A percentile compares a stretch with the other conserved stretches of the same genome.
phyloP scores from a whole-genome alignment of 2,329 filamentous ascomycete species.

The Pseudogymnoascus sp. region DNA sequence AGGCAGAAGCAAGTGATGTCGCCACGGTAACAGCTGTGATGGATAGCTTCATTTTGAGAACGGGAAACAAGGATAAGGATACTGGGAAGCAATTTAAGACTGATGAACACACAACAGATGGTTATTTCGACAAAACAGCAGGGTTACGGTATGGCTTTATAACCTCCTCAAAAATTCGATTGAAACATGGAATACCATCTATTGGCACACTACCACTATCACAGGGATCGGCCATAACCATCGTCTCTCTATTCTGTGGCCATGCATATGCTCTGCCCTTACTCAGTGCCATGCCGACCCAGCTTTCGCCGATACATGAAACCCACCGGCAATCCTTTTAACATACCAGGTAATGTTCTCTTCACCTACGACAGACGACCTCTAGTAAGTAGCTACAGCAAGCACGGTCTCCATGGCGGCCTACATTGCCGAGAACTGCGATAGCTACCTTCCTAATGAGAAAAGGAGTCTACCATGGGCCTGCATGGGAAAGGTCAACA shows the following conservation, averaged over 20 bases:
- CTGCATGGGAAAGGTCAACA: not conserved
- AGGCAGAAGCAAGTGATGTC: not conserved
- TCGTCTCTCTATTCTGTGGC: not conserved
- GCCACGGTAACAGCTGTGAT: not conserved
- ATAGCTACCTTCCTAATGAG: not conserved
- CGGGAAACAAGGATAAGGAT: not conserved
- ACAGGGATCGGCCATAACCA: not conserved
- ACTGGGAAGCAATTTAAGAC: not conserved
- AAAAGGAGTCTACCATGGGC: not conserved
- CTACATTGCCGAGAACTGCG: not conserved
- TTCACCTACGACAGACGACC: not conserved
- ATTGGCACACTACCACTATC: not conserved
- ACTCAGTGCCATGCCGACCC: not conserved
- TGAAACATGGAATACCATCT: not conserved
- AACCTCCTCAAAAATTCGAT: not conserved
- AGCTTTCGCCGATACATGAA: not conserved
- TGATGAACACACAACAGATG: not conserved
- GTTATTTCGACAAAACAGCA: not conserved
- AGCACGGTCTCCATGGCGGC: not conserved
- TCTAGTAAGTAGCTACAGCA: not conserved
- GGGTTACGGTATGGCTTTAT: not conserved
- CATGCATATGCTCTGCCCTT: not conserved
- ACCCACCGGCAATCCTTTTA: not conserved
- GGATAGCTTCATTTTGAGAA: not conserved
- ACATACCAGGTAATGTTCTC: not conserved